Evolutionary conservation across 2,329 filamentous ascomycete genomes (phyloP).

Genomic region (Xylaria multiplex): DNA sequence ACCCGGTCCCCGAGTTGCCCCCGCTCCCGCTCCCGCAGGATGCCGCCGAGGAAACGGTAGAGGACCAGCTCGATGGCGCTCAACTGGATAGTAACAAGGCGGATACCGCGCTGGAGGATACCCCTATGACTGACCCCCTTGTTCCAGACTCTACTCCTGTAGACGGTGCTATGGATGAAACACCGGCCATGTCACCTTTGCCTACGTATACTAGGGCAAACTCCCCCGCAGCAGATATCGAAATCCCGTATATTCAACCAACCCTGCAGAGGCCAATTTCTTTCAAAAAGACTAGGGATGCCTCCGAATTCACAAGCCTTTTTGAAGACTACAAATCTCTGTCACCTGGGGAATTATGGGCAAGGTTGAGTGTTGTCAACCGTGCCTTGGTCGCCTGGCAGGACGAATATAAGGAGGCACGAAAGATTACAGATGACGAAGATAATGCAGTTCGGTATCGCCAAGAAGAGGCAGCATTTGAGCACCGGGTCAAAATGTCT

Average conservation of each 20-base stretch:
- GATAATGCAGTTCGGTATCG: constrained; percentile 65
- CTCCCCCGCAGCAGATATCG: constrained; percentile 50
- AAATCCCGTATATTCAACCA: constrained; percentile 24
- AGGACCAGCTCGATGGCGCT: constrained; percentile 30
- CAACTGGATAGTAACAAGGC: constrained; percentile 23
- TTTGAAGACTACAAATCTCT: constrained; percentile 63
- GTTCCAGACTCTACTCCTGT: constrained; percentile 40
- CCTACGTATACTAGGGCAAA: constrained; percentile 50
- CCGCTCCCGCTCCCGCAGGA: constrained; percentile 28
- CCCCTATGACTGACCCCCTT: constrained; percentile 43
- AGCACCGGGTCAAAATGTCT: constrained; percentile 57
- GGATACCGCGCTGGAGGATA: constrained; percentile 40
- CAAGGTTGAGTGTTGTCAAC: constrained; percentile 57
- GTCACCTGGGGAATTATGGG: constrained; percentile 57
- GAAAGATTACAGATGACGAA: constrained; percentile 64
- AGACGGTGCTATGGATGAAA: constrained; percentile 46
- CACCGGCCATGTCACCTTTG: constrained; percentile 47
- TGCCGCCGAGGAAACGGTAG: constrained; percentile 25
- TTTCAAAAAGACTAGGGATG: constrained; percentile 62
- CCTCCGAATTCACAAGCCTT: constrained; percentile 59
- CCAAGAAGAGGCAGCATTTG: constrained; percentile 54
- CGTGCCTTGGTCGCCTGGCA: constrained; percentile 62
- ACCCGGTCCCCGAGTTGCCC: constrained; percentile 33
- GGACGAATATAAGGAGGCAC: constrained; percentile 62
- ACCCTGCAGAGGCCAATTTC: constrained; percentile 51